Conservation (phyloP, 495 filamentous ascomycete species). For the Penicillium roqueforti region DNA sequence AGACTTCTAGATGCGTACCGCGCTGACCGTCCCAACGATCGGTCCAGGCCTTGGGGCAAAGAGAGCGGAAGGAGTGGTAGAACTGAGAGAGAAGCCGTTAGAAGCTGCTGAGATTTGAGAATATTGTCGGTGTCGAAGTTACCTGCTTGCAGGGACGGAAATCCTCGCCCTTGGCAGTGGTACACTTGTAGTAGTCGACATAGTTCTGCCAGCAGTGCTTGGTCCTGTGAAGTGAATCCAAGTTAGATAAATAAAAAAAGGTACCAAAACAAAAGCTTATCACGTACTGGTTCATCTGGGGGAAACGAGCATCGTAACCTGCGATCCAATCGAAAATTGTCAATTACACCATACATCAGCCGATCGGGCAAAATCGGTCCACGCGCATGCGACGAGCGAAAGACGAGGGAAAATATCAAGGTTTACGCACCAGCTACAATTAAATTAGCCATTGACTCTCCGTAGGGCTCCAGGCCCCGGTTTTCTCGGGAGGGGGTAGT, state of each 20-base stretch:
- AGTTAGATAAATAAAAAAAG: constrained; percentile 8
- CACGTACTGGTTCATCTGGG: constrained; percentile 87
- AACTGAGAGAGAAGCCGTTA: constrained; percentile 56
- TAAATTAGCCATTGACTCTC: constrained; percentile 47
- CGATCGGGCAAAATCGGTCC: constrained; percentile 16
- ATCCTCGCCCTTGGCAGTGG: constrained; percentile 97
- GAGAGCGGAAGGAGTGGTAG: constrained; percentile 88
- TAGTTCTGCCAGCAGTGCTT: constrained; percentile 99
- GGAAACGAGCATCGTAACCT: constrained; percentile 99
- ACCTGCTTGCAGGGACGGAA: constrained; percentile 97
- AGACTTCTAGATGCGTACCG: constrained; percentile 57
- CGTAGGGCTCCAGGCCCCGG: constrained; percentile 28
- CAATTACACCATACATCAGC: constrained; percentile 22
- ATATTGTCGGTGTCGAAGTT: constrained; percentile 19
- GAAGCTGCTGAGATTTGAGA: not conserved
- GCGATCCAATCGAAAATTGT: constrained; percentile 31
- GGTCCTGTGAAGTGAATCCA: constrained; percentile 42
- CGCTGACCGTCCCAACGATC: constrained; percentile 96
- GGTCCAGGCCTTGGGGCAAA: constrained; percentile 94
- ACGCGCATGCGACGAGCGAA: constrained; percentile 9
- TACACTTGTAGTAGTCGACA: constrained; percentile 99
- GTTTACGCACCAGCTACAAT: constrained; percentile 43
- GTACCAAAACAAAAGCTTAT: not conserved
- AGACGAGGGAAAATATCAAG: constrained; percentile 16
- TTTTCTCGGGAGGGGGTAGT: constrained; percentile 23